A percentile compares a stretch with the other conserved stretches of the same genome.
These are phyloP conservation scores for Elymus sibiricus DNA, from an alignment of 176 grass and related monocot species.

Conservation along the genomic window DNA sequence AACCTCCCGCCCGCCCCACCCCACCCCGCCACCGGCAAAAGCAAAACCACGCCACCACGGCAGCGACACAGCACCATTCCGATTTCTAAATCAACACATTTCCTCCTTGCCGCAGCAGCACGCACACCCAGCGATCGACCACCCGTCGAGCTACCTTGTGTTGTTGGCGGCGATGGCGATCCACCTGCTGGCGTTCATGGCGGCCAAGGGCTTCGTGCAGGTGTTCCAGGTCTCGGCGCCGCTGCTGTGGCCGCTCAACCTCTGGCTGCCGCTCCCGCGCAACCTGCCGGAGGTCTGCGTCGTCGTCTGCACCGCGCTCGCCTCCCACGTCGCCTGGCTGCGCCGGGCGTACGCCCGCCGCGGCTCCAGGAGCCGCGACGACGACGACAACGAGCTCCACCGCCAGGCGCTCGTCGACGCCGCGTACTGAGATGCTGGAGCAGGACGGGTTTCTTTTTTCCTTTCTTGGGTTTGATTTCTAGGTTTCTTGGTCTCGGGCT, in stretches of 20 bases:
- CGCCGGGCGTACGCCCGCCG: background rate
- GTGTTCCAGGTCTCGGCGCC: conserved; percentile 38
- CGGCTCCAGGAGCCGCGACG: background rate
- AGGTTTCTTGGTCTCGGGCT: background rate
- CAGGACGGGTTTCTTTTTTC: background rate
- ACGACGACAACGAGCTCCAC: background rate
- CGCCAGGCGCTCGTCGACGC: conserved; percentile 27
- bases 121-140: background rate
- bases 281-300: conserved; percentile 36
- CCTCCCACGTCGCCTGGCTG: conserved; percentile 15
- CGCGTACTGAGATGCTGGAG: background rate
- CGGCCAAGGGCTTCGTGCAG: conserved; percentile 16
- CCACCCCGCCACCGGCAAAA: background rate
- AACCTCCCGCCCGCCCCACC: background rate
- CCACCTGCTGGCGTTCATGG: conserved; percentile 31
- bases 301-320: conserved; percentile 5
- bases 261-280: conserved; percentile 31
- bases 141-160: no score
- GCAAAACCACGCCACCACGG: background rate
- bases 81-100: background rate
- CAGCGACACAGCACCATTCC: background rate
- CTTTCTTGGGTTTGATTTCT: background rate
- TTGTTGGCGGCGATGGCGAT: background rate
- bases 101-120: background rate
- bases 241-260: conserved; percentile 28